A percentile compares a stretch with the other conserved stretches of the same genome.
Conservation (phyloP, 169 alveolate genomes). For the Prorocentrum cordatum region DNA sequence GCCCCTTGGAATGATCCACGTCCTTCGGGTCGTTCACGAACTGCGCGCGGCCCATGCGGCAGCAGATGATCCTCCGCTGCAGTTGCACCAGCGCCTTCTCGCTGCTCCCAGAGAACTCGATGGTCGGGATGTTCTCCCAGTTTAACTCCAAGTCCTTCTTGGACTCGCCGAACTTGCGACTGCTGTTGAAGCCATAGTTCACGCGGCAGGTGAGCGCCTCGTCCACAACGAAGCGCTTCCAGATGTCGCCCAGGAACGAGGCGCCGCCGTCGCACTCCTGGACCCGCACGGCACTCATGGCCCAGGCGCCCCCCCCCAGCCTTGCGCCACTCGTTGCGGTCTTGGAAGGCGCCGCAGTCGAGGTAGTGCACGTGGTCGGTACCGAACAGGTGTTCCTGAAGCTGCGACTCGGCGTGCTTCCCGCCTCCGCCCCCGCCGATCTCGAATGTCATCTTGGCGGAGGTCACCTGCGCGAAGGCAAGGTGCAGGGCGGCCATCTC, state of each 20-base stretch:
- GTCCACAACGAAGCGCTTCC: background rate
- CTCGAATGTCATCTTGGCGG: background rate
- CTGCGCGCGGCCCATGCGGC: background rate
- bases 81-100: background rate
- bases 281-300: background rate
- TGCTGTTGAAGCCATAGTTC: background rate
- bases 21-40: background rate
- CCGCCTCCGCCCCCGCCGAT: background rate
- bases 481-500: background rate
- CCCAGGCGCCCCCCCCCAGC: background rate
- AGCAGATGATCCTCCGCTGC: background rate
- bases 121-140: background rate
- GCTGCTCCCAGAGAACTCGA: background rate
- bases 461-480: background rate
- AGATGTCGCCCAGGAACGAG: background rate
- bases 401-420: background rate
- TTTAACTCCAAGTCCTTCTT: background rate
- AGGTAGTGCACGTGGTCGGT: background rate
- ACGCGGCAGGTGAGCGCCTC: background rate
- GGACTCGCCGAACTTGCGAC: background rate
- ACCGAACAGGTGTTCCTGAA: background rate
- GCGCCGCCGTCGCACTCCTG: background rate
- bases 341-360: background rate
- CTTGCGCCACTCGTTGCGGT: background rate
- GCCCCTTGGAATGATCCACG: background rate